phyloP scores from a whole-genome alignment of 768 basidiomycete species.

The Hygrocybe coccinea region DNA sequence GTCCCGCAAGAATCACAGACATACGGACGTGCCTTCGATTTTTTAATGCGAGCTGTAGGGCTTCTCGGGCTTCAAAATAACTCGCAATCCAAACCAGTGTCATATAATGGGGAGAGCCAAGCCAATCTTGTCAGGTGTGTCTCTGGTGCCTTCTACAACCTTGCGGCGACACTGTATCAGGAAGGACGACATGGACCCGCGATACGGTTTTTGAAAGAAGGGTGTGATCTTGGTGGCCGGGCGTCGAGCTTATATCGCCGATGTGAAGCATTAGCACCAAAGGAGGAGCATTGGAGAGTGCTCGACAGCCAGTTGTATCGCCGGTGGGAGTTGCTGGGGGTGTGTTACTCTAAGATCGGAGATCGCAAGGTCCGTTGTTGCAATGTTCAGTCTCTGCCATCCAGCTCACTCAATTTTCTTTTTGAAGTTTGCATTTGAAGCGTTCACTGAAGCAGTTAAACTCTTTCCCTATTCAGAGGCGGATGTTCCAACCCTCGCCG shows the following conservation, averaged over 20 bases:
- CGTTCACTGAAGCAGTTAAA: conserved; percentile 47
- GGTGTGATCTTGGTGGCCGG: conserved; percentile 50
- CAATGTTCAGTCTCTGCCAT: conserved; percentile 5
- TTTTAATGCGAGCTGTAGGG: conserved; percentile 41
- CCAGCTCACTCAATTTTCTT: not conserved
- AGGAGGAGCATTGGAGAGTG: conserved; percentile 46
- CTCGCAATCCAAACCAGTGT: conserved; percentile 5
- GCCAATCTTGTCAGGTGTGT: conserved; percentile 64
- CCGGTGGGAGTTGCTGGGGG: conserved; percentile 77
- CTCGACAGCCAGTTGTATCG: conserved; percentile 62
- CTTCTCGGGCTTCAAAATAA: conserved; percentile 20
- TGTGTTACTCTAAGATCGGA: conserved; percentile 72
- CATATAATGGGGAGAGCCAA: conserved; percentile 22
- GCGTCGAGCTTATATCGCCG: conserved; percentile 36
- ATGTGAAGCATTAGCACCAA: conserved; percentile 11
- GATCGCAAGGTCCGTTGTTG: conserved; percentile 58
- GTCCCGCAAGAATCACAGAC: conserved; percentile 40
- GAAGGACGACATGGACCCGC: conserved; percentile 56
- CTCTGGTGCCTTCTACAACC: conserved; percentile 66
- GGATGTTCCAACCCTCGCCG: conserved; percentile 35
- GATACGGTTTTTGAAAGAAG: conserved; percentile 59
- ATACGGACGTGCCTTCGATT: conserved; percentile 42
- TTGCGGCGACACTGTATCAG: conserved; percentile 68
- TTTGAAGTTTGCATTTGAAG: conserved; percentile 54
- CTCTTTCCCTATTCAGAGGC: conserved; percentile 49